Conservation (phyloP, 176 grass and related monocot genomes). For the Raddia distichophylla region DNA sequence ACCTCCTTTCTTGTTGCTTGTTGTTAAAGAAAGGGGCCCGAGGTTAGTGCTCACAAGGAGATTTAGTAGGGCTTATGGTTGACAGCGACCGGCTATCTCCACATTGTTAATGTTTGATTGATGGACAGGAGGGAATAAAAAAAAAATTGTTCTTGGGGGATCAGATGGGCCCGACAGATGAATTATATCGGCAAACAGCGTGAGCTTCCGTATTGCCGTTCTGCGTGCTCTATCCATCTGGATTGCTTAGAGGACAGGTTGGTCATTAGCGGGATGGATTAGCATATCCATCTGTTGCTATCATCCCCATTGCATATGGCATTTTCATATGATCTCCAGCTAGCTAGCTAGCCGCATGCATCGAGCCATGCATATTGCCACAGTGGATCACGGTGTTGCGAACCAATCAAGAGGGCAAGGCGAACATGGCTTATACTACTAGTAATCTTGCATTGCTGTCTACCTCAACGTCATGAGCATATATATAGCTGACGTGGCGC, state of each 20-base stretch:
- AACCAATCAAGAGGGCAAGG: conserved; percentile 32
- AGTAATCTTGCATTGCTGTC: conserved; percentile 1
- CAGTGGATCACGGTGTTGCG: neutral
- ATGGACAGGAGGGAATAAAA: neutral
- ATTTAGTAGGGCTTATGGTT: conserved; percentile 41
- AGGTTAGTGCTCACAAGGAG: conserved; percentile 14
- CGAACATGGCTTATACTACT: neutral
- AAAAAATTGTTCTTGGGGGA: neutral
- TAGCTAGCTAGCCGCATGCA: neutral
- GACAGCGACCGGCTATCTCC: conserved; percentile 29
- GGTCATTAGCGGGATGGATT: conserved; percentile 41
- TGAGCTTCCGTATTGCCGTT: conserved; percentile 18
- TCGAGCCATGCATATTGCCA: neutral
- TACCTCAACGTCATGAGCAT: neutral
- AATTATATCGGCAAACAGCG: neutral
- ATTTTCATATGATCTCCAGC: neutral
- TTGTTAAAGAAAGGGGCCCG: conserved; percentile 35
- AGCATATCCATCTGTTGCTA: conserved; percentile 35
- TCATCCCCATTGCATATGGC: conserved; percentile 25
- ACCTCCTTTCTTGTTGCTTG: conserved; percentile 30
- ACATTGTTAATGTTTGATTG: neutral
- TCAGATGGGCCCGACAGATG: neutral
- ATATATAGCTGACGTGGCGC: conserved; percentile 31
- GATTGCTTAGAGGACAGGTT: conserved; percentile 45
- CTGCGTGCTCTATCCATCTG: conserved; percentile 52